These are phyloP conservation scores for Vicia villosa DNA, from an alignment of 306 rosid species.

Conservation along the genomic window DNA sequence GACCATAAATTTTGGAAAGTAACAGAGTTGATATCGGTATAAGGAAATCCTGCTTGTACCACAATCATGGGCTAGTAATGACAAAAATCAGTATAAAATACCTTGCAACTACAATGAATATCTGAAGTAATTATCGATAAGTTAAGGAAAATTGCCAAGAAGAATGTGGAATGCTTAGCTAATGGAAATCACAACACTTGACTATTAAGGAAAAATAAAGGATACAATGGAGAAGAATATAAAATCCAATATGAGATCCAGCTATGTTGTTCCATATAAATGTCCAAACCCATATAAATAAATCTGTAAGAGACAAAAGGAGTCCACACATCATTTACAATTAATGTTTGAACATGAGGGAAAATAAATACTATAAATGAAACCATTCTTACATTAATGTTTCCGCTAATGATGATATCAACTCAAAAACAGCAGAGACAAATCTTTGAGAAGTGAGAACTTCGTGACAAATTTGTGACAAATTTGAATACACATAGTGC, in stretches of 20 bases:
- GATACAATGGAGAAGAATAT: constrained; percentile 99
- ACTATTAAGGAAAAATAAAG: constrained; percentile 42
- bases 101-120: constrained; percentile 95
- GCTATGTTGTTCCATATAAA: constrained; percentile 97
- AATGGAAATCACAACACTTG: constrained; percentile 29
- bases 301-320: constrained; percentile 60
- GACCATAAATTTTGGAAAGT: constrained; percentile 56
- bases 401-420: constrained; percentile 97
- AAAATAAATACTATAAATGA: constrained; percentile 28
- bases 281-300: constrained; percentile 99
- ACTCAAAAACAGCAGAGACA: constrained; percentile 85
- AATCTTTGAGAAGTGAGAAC: constrained; percentile 94
- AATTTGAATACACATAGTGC: constrained; percentile 89
- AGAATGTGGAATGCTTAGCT: constrained; percentile 26
- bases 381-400: constrained; percentile 82
- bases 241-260: constrained; percentile 98
- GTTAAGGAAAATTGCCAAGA: constrained; percentile 64
- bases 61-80: constrained; percentile 22
- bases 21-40: constrained; percentile 1
- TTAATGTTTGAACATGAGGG: constrained; percentile 19
- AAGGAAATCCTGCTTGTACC: constrained; percentile 60
- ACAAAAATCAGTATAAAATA: constrained; percentile 40
- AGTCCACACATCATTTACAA: constrained; percentile 20
- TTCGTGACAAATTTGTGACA: no score
- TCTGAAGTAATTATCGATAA: constrained; percentile 49